Base-by-base conservation (phyloP, 805 yeast genomes). In the Komagataella kurtzmanii region DNA sequence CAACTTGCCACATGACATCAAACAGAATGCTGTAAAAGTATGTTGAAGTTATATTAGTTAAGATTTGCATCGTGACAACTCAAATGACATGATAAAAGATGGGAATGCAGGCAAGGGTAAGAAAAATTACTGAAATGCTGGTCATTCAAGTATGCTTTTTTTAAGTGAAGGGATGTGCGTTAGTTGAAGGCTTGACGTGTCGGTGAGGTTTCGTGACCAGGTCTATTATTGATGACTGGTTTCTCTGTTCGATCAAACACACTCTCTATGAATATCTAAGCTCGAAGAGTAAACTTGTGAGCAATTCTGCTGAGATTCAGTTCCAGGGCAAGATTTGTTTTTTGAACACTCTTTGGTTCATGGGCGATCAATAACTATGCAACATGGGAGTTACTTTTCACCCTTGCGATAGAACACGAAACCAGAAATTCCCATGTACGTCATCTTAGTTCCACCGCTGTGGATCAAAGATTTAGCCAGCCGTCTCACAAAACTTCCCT, bases 21-120 rank as follows among this genome's bases (percentile, higher is more conserved):
- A 83, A 67, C 84, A 81, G 66, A 85, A 80, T 59, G 84, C 88
- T 65, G 81, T 88, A 64, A 86, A 81, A 83, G 93, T 85, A 83
- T 81, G 91, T 84, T 72, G 56, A 48, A 58, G 23, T 49, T 17
- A 47, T 10, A 47, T 47, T 17, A 44, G 46, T 44, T 44, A 18
- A 44, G 46, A 17, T 17, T 12, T 19, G 46, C 21, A 19, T 44
- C 46, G 46, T 44, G 46, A 17, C 21, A 44, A 17, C 18, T 17
- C 21, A 44, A n/a, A 17, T 8, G 21, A 17, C 10, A 44, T 17
- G 46, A 19, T 17, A 44, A 44, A 44, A 7, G 21, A 44, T 12
- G n/a, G 46, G 18, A 10, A 30, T 30, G 40, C 40, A 30, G 14
- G 40, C 40, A 30, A 30, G 40, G 40, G 40, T 30, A 30, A 30